phyloP scores from a whole-genome alignment of 768 basidiomycete genomes.

The Rhizopogon salebrosus region DNA sequence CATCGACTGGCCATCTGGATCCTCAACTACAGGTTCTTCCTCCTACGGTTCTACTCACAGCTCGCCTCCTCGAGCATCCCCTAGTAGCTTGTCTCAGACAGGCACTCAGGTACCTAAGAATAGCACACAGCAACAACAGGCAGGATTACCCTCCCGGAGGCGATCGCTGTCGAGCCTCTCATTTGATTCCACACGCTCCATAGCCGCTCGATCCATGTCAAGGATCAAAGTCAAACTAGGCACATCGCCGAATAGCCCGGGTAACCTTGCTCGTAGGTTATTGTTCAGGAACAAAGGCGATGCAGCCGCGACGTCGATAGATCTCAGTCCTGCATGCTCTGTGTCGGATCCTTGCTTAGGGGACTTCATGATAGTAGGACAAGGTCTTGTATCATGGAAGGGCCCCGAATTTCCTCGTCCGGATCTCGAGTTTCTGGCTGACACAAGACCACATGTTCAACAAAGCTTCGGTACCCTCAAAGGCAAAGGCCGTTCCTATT shows the following conservation, averaged over 20 bases:
- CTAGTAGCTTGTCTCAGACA: constrained; percentile 7
- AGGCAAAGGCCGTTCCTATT: constrained; percentile 56
- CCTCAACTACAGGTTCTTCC: constrained; percentile 24
- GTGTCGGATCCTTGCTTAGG: constrained; percentile 7
- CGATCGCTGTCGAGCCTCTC: constrained; percentile 56
- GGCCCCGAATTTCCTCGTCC: constrained; percentile 19
- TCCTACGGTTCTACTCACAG: constrained; percentile 31
- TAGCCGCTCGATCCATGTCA: constrained; percentile 42
- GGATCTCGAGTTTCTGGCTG: neutral
- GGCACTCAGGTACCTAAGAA: constrained; percentile 9
- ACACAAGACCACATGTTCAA: neutral
- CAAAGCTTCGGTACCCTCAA: constrained; percentile 22
- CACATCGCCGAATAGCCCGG: constrained; percentile 35
- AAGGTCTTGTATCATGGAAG: constrained; percentile 39
- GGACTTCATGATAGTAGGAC: constrained; percentile 20
- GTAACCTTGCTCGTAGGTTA: constrained; percentile 53
- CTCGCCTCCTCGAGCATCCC: constrained; percentile 33
- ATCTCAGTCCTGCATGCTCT: neutral
- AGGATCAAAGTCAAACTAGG: constrained; percentile 43
- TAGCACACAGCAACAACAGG: constrained; percentile 19
- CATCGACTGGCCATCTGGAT: constrained; percentile 31
- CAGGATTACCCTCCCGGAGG: constrained; percentile 39
- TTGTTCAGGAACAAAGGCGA: constrained; percentile 38
- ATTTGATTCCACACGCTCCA: constrained; percentile 34
- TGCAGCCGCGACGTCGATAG: constrained; percentile 7